Evolutionary conservation across 345 rosid species (phyloP).

Genomic region (Anacardium occidentale): DNA sequence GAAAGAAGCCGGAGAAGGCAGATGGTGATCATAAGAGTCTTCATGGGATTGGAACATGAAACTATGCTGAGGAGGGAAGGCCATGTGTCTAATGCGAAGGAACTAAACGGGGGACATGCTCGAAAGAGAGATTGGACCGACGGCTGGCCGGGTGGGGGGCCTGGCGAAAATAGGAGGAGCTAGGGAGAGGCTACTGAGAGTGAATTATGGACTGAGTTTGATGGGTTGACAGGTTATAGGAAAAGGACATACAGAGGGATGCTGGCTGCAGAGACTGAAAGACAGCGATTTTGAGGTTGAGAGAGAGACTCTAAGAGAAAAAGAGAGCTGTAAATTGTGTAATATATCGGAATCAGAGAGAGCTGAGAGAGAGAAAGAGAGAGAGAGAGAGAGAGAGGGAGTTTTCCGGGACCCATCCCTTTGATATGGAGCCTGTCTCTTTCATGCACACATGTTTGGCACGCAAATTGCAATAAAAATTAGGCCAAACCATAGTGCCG

Average conservation of each 20-base stretch:
- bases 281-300: neutral
- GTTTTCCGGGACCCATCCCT: conserved; percentile 48
- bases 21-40: conserved; percentile 42
- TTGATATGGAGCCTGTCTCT: conserved; percentile 26
- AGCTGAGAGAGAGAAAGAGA: too few species aligned
- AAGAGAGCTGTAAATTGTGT: conserved; percentile 29
- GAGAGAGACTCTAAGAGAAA: conserved; percentile 22
- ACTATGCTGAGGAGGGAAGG: conserved; percentile 58
- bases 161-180: too few species aligned
- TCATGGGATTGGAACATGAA: conserved; percentile 70
- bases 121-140: neutral
- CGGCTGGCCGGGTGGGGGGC: too few species aligned
- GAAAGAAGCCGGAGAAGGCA: conserved; percentile 57
- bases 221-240: conserved; percentile 32
- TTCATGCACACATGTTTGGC: conserved; percentile 23
- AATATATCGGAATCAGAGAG: conserved; percentile 18
- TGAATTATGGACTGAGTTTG: conserved; percentile 19
- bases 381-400: conserved; percentile 26
- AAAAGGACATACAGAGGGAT: conserved; percentile 31
- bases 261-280: conserved; percentile 30
- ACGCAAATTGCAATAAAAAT: neutral
- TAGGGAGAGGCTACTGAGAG: neutral
- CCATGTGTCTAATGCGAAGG: conserved; percentile 31
- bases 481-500: too few species aligned
- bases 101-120: neutral